Evolutionary conservation across 2,329 filamentous ascomycete species (phyloP).

Genomic region (Trichocomaceae sp.): DNA sequence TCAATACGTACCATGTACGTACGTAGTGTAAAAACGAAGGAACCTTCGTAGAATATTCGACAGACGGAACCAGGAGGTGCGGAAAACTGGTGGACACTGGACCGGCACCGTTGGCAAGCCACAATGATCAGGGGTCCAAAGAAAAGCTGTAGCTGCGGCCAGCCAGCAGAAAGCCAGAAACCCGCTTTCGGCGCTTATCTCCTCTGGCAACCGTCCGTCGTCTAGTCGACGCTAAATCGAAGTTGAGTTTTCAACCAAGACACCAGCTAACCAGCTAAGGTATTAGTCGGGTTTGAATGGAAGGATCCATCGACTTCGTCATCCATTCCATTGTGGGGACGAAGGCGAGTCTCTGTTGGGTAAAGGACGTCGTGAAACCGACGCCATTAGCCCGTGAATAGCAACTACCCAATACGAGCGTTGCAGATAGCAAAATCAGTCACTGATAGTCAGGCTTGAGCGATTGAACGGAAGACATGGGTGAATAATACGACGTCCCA

Average conservation of each 20-base stretch:
- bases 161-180: background rate
- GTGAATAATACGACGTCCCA: too few relatives aligned
- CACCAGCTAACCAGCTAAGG: background rate
- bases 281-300: background rate
- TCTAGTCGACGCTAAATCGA: background rate
- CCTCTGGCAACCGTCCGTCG: background rate
- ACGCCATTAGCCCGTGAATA: conserved; percentile 1
- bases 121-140: conserved; percentile 6
- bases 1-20: too few relatives aligned
- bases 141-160: background rate
- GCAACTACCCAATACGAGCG: too few relatives aligned
- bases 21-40: too few relatives aligned
- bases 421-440: background rate
- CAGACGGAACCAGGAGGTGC: background rate
- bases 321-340: conserved; percentile 4
- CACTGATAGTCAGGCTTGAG: background rate
- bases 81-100: background rate
- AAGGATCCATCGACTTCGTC: conserved; percentile 8
- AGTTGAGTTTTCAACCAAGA: background rate
- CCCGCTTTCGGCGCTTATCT: conserved; percentile 4
- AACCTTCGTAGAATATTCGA: background rate
- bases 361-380: conserved; percentile 1
- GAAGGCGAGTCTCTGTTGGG: background rate
- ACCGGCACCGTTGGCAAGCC: conserved; percentile 1
- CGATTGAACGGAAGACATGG: background rate